phyloP scores from a whole-genome alignment of 768 basidiomycete species.

The Hypholoma sublateritium region DNA sequence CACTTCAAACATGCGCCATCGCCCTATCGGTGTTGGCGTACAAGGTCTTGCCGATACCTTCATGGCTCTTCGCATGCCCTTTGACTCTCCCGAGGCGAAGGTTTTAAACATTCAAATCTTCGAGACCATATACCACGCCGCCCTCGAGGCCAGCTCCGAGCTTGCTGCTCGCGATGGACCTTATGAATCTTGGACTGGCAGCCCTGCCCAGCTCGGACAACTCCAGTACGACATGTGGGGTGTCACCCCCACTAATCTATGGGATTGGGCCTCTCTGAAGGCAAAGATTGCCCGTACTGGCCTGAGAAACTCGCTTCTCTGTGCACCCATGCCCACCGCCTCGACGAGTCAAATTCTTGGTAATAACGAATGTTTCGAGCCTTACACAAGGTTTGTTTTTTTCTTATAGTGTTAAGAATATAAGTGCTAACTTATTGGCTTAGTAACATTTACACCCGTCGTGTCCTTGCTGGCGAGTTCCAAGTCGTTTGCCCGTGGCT shows the following conservation, averaged over 20 bases:
- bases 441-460: slow-evolving; percentile 98
- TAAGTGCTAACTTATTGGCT: slow-evolving; percentile 2
- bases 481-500: slow-evolving; percentile 99
- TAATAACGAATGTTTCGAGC: slow-evolving; percentile 99
- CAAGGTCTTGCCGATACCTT: slow-evolving; percentile 98
- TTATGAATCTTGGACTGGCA: slow-evolving; percentile 89
- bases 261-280: slow-evolving; percentile 93
- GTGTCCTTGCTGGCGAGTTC: slow-evolving; percentile 99
- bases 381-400: slow-evolving; percentile 81
- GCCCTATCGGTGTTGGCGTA: slow-evolving; percentile 96
- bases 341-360: slow-evolving; percentile 98
- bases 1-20: slow-evolving; percentile 93
- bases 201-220: slow-evolving; percentile 84
- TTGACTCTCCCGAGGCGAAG: slow-evolving; percentile 86
- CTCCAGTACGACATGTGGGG: slow-evolving; percentile 97
- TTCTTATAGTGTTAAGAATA: background rate
- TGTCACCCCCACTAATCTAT: slow-evolving; percentile 82
- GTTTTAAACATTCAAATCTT: slow-evolving; percentile 94
- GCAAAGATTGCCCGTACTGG: slow-evolving; percentile 81
- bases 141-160: slow-evolving; percentile 88
- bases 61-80: slow-evolving; percentile 95
- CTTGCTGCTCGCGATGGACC: slow-evolving; percentile 76
- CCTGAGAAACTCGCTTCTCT: slow-evolving; percentile 84
- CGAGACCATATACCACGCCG: slow-evolving; percentile 98
- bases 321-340: slow-evolving; percentile 99